Evolutionary conservation across 805 yeast species (phyloP), one percentile per base, ranked within the genome.

Genomic region (Suhomyces sp.): DNA sequence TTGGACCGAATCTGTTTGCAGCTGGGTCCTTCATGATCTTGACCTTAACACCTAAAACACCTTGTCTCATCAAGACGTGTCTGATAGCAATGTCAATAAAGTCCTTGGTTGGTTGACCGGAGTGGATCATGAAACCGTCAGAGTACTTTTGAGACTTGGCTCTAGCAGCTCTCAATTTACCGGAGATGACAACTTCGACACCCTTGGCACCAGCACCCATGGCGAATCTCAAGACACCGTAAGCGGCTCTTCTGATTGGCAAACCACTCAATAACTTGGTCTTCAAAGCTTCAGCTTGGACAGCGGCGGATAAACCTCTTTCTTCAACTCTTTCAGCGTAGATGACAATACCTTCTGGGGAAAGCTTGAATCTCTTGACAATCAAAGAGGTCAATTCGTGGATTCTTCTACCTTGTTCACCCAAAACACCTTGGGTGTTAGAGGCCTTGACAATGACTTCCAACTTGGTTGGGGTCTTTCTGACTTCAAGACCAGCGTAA

Each of bases 201-300:
- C 99, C 99, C 89, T 94, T 94, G 76, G 99, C 99, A 81, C 99
- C 99, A 63, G 97, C 90, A 80, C 92, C 97, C 97, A 94, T 94
- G 73, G 96, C 97, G 87, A 85, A 89, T 85, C 99, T 91, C 82
- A 94, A 96, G 68, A 94, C 98, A 90, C 98, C 98, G 90, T 94
- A 94, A 71, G 98, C 98, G 69, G 99, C 99, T 85, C 99, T 90
- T 85, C 99, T 91, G 84, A 94, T 91, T 73, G 98, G 97, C 75
- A 94, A 87, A 84, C 99, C 99, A 82, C 87, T 88, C 75, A 94
- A 88, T 71, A 94, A 86, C 84, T 94, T 94, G 91, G 92, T 88
- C 79, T 91, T 91, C 77, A 94, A 85, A 69, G 97, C 94, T 85
- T 94, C 99, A 77, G 97, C 96, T 84, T 94, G 99, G 69, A 97